Percentiles rank a stretch among this genome's conserved stretches.
These are phyloP conservation scores for Gaeumannomyces tritici DNA, from an alignment of 2,329 filamentous ascomycete species.

Conservation along the genomic window DNA sequence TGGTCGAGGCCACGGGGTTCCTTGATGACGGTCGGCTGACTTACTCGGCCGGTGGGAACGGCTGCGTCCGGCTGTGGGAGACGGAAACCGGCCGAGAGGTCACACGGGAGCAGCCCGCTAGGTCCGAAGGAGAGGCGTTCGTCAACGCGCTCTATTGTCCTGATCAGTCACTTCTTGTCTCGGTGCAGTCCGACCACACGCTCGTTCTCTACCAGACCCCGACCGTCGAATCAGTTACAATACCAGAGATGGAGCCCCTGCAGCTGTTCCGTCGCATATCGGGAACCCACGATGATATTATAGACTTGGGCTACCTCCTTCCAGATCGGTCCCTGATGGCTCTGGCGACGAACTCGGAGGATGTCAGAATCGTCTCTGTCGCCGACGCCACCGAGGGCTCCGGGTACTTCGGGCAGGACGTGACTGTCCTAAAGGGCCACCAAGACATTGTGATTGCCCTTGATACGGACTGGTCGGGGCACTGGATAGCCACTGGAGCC, in stretches of 20 bases:
- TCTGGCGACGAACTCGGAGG: conserved; percentile 90
- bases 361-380: conserved; percentile 78
- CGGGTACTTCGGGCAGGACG: conserved; percentile 77
- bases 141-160: conserved; percentile 60
- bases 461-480: conserved; percentile 91
- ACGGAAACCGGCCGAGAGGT: conserved; percentile 68
- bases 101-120: conserved; percentile 59
- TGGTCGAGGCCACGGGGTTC: conserved; percentile 78
- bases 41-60: conserved; percentile 78
- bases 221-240: conserved; percentile 6
- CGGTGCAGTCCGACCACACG: conserved; percentile 83
- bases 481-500: conserved; percentile 91
- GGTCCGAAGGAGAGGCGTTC: conserved; percentile 56
- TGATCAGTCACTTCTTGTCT: conserved; percentile 61
- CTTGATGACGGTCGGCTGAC: conserved; percentile 60
- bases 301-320: conserved; percentile 82
- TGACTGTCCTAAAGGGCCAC: conserved; percentile 79
- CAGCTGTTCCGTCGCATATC: conserved; percentile 70
- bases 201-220: conserved; percentile 56
- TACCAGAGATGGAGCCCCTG: conserved; percentile 26
- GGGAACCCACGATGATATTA: conserved; percentile 95
- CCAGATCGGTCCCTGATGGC: conserved; percentile 74
- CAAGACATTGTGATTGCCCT: conserved; percentile 93
- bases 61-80: conserved; percentile 76
- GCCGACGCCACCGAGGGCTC: conserved; percentile 21